Evolutionary conservation across 1,284 basidiomycete species (phyloP).

Genomic region (Pseudozyma thailandica): DNA sequence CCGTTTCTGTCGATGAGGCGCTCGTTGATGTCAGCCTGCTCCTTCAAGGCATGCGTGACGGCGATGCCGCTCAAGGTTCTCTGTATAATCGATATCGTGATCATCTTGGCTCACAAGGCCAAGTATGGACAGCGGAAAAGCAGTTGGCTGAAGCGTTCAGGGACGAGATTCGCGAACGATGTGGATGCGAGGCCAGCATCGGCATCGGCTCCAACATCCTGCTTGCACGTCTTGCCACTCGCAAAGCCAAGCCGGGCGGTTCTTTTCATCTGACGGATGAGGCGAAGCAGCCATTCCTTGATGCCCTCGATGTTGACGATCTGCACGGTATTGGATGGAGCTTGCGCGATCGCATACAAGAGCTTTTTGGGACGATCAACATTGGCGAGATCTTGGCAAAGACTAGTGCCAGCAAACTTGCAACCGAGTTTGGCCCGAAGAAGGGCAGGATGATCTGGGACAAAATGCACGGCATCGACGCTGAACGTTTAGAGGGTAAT

Average conservation of each 20-base stretch:
- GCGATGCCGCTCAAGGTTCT: slow-evolving; percentile 16
- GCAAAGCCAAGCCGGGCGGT: slow-evolving; percentile 87
- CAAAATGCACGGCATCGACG: slow-evolving; percentile 84
- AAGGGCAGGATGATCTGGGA: slow-evolving; percentile 86
- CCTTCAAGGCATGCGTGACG: slow-evolving; percentile 68
- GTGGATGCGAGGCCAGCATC: slow-evolving; percentile 83
- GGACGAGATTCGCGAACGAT: slow-evolving; percentile 78
- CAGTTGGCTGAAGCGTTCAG: slow-evolving; percentile 82
- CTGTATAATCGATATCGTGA: slow-evolving; percentile 29
- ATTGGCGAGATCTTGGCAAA: slow-evolving; percentile 74
- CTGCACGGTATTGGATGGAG: slow-evolving; percentile 85
- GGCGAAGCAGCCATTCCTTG: slow-evolving; percentile 72
- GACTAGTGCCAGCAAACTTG: slow-evolving; percentile 35
- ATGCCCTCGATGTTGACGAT: slow-evolving; percentile 82
- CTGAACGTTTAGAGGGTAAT: slow-evolving; percentile 76
- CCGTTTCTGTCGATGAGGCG: slow-evolving; percentile 95
- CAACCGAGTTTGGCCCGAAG: slow-evolving; percentile 79
- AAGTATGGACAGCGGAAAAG: slow-evolving; percentile 53
- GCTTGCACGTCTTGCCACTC: slow-evolving; percentile 89
- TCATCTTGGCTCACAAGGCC: slow-evolving; percentile 36
- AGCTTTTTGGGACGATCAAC: slow-evolving; percentile 79
- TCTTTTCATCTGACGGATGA: slow-evolving; percentile 80
- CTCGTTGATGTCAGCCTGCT: slow-evolving; percentile 85
- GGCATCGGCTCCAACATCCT: slow-evolving; percentile 92
- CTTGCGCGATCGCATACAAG: slow-evolving; percentile 68